Evolutionary conservation across 2,329 filamentous ascomycete species (phyloP), one percentile per base, ranked within the genome.

Genomic region (Coniochaeta sp.): DNA sequence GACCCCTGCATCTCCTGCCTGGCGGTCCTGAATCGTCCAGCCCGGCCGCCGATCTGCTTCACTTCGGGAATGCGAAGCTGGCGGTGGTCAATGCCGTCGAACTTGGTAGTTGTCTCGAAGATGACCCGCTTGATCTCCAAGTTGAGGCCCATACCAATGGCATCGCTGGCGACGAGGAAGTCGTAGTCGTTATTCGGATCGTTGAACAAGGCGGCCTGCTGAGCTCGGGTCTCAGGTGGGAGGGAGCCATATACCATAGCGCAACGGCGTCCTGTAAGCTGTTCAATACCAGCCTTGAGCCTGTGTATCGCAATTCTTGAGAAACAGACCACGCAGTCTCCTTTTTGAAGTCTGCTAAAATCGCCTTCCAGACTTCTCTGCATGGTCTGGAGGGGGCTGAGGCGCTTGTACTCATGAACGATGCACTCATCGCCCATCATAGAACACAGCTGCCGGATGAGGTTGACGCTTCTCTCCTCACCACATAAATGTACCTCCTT

Each of bases 101-200:
- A 88, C 72, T 97, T 99, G 62, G 80, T 76, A 1, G 87, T 81
- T 0, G 88, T 81, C 68, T 96, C 91, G 65, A 99, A 95, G 59
- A 99, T 84, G 62, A 99, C 84, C 28, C 96, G 89, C 70, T 92
- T 95, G 71, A 97, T 91, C 74, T 87, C 92, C 72, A 99, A 76
- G 69, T 99, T 99, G 24, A 99, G 78, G 1, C 96, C 95, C 93
- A 99, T 98, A 40, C 95, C 95, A 63, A 99, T 93, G 55, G 95
- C 95, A 74, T 73, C 71, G 64, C 71, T 97, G 9, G 96, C 95
- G 28, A 95, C 93, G 6, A 99, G 79, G 67, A 87, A 96, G 71
- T 99, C 95, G 70, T 97, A 99, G 62, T 97, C 93, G 71, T 96
- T 99, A 70, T 96, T 75, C 0, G 92, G 93, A 64, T 98, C 90